These are phyloP conservation scores for Salix arbutifolia DNA, from an alignment of 345 rosid genomes.

Conservation along the genomic window DNA sequence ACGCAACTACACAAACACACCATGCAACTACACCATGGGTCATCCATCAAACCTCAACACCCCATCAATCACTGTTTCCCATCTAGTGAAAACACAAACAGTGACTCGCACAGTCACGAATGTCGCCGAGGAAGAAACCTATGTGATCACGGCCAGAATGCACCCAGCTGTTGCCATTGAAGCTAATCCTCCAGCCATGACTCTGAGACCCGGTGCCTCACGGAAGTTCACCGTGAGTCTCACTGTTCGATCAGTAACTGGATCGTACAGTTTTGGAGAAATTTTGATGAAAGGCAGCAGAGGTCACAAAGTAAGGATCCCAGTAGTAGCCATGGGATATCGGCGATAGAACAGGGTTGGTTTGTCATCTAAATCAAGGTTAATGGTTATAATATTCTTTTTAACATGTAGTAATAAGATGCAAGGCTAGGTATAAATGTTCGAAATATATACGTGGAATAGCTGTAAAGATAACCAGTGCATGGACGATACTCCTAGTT, in stretches of 20 bases:
- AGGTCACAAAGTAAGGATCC: constrained; percentile 84
- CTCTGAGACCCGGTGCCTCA: constrained; percentile 62
- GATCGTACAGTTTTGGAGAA: constrained; percentile 80
- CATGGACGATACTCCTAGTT: constrained; percentile 28
- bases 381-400: constrained; percentile 51
- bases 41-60: constrained; percentile 84
- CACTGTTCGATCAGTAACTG: constrained; percentile 57
- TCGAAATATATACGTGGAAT: constrained; percentile 24
- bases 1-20: constrained; percentile 60
- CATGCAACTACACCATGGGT: constrained; percentile 73
- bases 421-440: constrained; percentile 32
- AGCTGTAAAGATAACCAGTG: constrained; percentile 35
- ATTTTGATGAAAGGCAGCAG: constrained; percentile 84
- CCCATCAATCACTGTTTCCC: constrained; percentile 83
- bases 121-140: constrained; percentile 84
- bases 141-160: constrained; percentile 71
- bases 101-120: constrained; percentile 77
- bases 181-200: constrained; percentile 82
- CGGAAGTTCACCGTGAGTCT: constrained; percentile 62
- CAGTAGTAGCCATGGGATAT: constrained; percentile 81
- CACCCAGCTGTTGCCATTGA: constrained; percentile 79
- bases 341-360: constrained; percentile 39
- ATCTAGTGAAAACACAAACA: constrained; percentile 60
- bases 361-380: constrained; percentile 4
- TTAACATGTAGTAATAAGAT: constrained; percentile 50